phyloP scores from a whole-genome alignment of 164 flowering plant genomes.

The Protea cynaroides region DNA sequence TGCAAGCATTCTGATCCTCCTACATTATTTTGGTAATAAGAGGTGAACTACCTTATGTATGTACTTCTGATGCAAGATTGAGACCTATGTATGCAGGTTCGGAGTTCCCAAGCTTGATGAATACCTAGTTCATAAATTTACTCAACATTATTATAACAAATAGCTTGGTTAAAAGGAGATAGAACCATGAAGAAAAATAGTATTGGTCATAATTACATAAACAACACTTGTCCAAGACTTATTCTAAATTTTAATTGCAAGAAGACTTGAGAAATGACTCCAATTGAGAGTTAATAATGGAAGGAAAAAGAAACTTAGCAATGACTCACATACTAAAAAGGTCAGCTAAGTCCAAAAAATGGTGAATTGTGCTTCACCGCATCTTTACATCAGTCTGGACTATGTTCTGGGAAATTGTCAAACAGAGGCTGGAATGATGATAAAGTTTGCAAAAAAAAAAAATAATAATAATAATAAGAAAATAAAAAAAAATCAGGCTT shows the following conservation, averaged over 20 bases:
- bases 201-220: not conserved
- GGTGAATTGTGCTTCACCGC: too few species aligned
- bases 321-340: too few species aligned
- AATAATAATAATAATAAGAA: too few species aligned
- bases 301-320: too few species aligned
- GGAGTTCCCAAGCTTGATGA: not conserved
- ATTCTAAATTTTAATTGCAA: not conserved
- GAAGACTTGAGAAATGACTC: not conserved
- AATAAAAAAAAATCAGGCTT: too few species aligned
- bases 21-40: slow-evolving; percentile 9
- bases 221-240: not conserved
- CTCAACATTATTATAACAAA: not conserved
- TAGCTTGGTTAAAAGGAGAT: not conserved
- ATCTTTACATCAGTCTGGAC: too few species aligned
- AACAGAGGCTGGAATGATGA: too few species aligned
- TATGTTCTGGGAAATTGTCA: too few species aligned
- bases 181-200: not conserved
- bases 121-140: not conserved
- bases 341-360: too few species aligned
- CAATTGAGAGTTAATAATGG: too few species aligned
- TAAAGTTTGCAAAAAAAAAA: too few species aligned
- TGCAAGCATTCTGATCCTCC: slow-evolving; percentile 17
- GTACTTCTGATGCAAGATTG: not conserved
- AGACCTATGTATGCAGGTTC: not conserved
- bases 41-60: slow-evolving; percentile 7